phyloP scores from a whole-genome alignment of 2,329 filamentous ascomycete species.

The Sporothrix dimorphospora region DNA sequence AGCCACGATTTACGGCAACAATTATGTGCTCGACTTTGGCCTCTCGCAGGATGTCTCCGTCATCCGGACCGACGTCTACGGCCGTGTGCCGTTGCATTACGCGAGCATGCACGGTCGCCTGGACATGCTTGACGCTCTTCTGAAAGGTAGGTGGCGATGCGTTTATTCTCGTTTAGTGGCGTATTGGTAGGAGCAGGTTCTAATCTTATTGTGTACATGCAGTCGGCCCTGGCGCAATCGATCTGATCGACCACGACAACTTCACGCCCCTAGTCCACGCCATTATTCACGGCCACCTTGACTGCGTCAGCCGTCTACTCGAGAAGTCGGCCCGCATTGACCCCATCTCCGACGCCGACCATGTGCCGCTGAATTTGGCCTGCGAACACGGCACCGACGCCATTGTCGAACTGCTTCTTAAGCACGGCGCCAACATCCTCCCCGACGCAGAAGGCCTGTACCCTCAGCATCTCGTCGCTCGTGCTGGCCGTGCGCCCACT shows the following conservation, averaged over 20 bases:
- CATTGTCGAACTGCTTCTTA: constrained; percentile 82
- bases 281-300: constrained; percentile 83
- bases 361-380: constrained; percentile 91
- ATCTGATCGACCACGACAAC: constrained; percentile 92
- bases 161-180: neutral
- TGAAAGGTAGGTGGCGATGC: constrained; percentile 57
- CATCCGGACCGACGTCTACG: constrained; percentile 86
- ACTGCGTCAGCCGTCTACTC: constrained; percentile 79
- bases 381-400: constrained; percentile 89
- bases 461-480: constrained; percentile 93
- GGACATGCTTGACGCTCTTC: constrained; percentile 76
- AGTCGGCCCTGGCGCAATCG: constrained; percentile 74
- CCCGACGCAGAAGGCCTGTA: constrained; percentile 95
- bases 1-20: constrained; percentile 89
- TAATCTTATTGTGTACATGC: neutral
- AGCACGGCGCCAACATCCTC: constrained; percentile 78
- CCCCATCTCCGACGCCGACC: constrained; percentile 81
- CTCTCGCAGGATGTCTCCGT: constrained; percentile 77
- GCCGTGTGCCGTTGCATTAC: constrained; percentile 90
- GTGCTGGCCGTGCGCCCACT: constrained; percentile 80
- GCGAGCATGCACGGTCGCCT: constrained; percentile 92
- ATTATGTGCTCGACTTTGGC: constrained; percentile 74
- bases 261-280: constrained; percentile 95
- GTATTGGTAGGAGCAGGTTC: neutral
- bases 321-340: constrained; percentile 81